Percentiles rank a stretch among this genome's conserved stretches.
phyloP scores from a whole-genome alignment of 75 land plant species.

The Chamaecyparis obtusa region DNA sequence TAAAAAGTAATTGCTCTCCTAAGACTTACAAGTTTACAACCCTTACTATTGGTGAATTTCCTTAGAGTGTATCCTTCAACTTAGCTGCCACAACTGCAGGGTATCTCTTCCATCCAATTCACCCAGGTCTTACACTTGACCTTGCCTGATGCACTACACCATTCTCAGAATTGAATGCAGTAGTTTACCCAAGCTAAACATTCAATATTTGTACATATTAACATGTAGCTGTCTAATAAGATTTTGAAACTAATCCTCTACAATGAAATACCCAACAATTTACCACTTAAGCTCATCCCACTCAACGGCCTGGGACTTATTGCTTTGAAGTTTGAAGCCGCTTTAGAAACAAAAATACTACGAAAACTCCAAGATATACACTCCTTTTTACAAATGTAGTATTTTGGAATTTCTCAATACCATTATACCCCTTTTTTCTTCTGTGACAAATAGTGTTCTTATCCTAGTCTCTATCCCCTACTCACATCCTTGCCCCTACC shows the following conservation, averaged over 20 bases:
- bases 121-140: background rate
- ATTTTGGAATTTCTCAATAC: too few relatives aligned
- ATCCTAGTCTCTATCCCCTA: too few relatives aligned
- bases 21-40: too few relatives aligned
- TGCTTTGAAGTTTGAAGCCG: too few relatives aligned
- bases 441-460: too few relatives aligned
- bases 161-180: background rate
- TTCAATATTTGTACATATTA: background rate
- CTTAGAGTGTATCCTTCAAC: background rate
- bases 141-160: background rate
- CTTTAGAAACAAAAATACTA: too few relatives aligned
- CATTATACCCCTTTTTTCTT: too few relatives aligned
- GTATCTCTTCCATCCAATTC: background rate
- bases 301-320: background rate
- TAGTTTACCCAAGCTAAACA: background rate
- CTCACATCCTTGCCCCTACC: too few relatives aligned
- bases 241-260: background rate
- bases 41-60: background rate
- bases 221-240: background rate
- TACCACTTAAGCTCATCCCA: background rate
- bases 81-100: background rate
- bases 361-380: too few relatives aligned
- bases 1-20: too few relatives aligned
- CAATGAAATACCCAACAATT: background rate
- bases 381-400: too few relatives aligned